phyloP scores from a whole-genome alignment of 805 yeast species.

The Pichia thaimueangensis region DNA sequence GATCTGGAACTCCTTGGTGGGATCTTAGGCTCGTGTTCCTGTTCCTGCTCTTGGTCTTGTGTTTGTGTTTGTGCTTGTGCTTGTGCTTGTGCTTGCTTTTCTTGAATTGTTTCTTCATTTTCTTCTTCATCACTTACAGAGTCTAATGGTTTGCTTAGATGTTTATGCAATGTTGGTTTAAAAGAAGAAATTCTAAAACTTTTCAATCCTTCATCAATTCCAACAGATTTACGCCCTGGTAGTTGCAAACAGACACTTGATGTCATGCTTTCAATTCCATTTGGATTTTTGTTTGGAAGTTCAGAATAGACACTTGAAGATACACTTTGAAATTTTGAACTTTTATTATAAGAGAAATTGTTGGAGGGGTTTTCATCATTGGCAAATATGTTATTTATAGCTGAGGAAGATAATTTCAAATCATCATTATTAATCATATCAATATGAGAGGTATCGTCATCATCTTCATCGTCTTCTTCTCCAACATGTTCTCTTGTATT shows the following conservation, averaged over 20 bases:
- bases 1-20: background rate
- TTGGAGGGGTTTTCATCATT: background rate
- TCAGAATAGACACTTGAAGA: slow-evolving; percentile 22
- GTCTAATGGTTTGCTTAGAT: background rate
- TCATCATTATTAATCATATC: background rate
- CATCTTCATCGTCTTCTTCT: too few relatives aligned
- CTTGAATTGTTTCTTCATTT: background rate
- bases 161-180: slow-evolving; percentile 5
- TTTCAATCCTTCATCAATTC: slow-evolving; percentile 5
- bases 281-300: background rate
- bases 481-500: too few relatives aligned
- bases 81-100: background rate
- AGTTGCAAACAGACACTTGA: slow-evolving; percentile 9
- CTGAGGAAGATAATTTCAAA: slow-evolving; percentile 3
- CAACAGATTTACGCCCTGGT: slow-evolving; percentile 1
- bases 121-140: background rate
- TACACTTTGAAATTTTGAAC: slow-evolving; percentile 11
- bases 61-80: too few relatives aligned
- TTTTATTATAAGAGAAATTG: background rate
- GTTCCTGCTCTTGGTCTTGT: background rate
- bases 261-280: slow-evolving; percentile 7
- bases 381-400: slow-evolving; percentile 1
- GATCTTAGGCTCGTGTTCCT: background rate
- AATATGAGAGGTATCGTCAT: too few relatives aligned
- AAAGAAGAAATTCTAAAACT: slow-evolving; percentile 8